Conservation (phyloP, 768 basidiomycete genomes). For the Podaxis carcinomalis region DNA sequence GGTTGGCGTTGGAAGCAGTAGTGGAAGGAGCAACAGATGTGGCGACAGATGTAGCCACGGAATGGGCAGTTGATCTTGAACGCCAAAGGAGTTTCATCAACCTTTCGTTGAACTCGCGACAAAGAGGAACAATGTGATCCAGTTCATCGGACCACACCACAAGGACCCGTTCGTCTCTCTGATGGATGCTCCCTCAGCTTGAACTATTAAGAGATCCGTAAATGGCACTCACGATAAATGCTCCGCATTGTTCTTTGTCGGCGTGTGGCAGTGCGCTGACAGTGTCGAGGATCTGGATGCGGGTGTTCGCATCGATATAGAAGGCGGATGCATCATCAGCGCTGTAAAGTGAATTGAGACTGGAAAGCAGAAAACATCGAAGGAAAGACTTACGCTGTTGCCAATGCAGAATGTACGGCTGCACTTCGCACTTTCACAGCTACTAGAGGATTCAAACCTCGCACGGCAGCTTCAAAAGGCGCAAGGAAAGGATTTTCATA, state of each 20-base stretch:
- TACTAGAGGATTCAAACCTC: slow-evolving; percentile 74
- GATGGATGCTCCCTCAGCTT: slow-evolving; percentile 11
- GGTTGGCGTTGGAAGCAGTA: slow-evolving; percentile 48
- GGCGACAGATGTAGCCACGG: slow-evolving; percentile 33
- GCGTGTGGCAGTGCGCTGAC: slow-evolving; percentile 66
- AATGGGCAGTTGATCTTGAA: slow-evolving; percentile 33
- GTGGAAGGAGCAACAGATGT: slow-evolving; percentile 41
- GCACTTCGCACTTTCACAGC: slow-evolving; percentile 79
- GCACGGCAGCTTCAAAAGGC: slow-evolving; percentile 80
- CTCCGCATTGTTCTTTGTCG: slow-evolving; percentile 89
- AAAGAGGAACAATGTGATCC: slow-evolving; percentile 73
- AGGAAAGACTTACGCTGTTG: slow-evolving; percentile 50
- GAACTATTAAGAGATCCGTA: background rate
- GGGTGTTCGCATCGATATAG: slow-evolving; percentile 74
- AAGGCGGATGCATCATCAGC: slow-evolving; percentile 56
- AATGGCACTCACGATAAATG: slow-evolving; percentile 63
- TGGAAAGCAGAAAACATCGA: background rate
- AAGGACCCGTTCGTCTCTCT: slow-evolving; percentile 82
- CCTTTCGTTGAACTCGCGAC: slow-evolving; percentile 68
- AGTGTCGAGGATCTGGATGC: slow-evolving; percentile 80
- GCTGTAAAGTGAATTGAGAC: slow-evolving; percentile 28
- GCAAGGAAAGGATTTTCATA: slow-evolving; percentile 79
- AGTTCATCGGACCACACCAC: slow-evolving; percentile 84
- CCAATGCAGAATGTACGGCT: slow-evolving; percentile 74
- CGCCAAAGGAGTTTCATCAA: slow-evolving; percentile 55